Conservation (phyloP, 805 yeast species). For the Clavispora vitiphila region DNA sequence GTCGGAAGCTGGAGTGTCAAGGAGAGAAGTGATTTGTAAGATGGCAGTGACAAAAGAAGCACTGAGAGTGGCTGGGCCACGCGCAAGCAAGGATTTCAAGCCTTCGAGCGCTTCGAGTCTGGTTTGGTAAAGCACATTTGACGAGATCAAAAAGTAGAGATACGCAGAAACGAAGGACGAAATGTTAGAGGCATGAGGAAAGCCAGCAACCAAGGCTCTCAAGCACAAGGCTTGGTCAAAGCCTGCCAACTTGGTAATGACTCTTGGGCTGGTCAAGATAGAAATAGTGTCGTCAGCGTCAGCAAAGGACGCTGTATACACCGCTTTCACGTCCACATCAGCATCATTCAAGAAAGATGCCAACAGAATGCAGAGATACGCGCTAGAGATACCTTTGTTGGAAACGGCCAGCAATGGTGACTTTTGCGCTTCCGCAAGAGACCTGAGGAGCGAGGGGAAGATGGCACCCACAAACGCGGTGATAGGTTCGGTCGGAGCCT, state of each 20-base stretch:
- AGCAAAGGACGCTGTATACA: constrained; percentile 29
- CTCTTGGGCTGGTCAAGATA: constrained; percentile 41
- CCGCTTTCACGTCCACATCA: constrained; percentile 16
- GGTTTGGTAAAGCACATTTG: constrained; percentile 25
- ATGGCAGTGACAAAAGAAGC: constrained; percentile 41
- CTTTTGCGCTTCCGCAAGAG: constrained; percentile 38
- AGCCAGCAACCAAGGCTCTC: constrained; percentile 36
- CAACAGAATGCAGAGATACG: constrained; percentile 44
- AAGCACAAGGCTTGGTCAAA: constrained; percentile 52
- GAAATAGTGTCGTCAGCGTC: constrained; percentile 44
- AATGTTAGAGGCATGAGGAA: constrained; percentile 12
- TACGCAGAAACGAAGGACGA: constrained; percentile 42
- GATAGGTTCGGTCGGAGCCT: neutral
- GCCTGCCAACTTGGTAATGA: constrained; percentile 45
- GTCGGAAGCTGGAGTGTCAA: constrained; percentile 10
- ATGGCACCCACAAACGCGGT: constrained; percentile 10
- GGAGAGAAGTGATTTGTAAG: constrained; percentile 18
- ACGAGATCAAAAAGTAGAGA: constrained; percentile 44
- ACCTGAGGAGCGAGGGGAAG: constrained; percentile 20
- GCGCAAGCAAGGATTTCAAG: constrained; percentile 25
- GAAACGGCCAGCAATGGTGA: constrained; percentile 53
- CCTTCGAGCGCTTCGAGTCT: constrained; percentile 30
- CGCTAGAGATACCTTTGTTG: constrained; percentile 48
- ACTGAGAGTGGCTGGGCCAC: constrained; percentile 26
- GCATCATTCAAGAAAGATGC: constrained; percentile 7